These are phyloP conservation scores for Marasmius sp. DNA, from an alignment of 1,284 basidiomycete genomes.

Conservation along the genomic window DNA sequence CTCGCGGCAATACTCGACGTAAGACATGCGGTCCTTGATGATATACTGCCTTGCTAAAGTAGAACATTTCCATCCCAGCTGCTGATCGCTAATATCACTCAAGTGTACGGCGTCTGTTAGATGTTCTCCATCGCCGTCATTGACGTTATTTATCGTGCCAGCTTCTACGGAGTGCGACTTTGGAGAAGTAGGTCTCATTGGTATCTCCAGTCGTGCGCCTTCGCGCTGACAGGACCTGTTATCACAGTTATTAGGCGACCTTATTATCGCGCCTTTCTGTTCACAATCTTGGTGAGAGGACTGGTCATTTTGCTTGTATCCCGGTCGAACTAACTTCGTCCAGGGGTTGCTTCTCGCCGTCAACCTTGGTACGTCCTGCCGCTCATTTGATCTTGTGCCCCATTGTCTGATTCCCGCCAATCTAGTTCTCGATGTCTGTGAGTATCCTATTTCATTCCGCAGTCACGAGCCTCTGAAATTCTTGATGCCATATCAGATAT, in stretches of 20 bases:
- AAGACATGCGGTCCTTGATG: neutral
- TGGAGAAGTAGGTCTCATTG: neutral
- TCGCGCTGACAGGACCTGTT: neutral
- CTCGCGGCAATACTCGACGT: neutral
- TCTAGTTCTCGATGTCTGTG: neutral
- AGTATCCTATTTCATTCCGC: neutral
- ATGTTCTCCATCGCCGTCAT: neutral
- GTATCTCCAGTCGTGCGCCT: neutral
- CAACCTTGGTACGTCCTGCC: neutral
- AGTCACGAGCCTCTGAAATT: neutral
- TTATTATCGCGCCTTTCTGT: neutral
- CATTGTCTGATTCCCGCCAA: neutral
- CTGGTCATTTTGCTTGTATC: neutral
- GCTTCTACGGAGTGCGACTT: neutral
- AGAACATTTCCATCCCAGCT: neutral
- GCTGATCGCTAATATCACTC: neutral
- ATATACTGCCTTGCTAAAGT: neutral
- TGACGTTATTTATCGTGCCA: neutral
- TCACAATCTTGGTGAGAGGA: neutral
- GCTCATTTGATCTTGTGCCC: neutral
- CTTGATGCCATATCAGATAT: neutral
- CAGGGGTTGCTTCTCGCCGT: neutral
- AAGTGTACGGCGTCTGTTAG: neutral
- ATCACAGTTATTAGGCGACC: neutral
- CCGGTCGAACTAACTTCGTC: neutral